Conservation (phyloP, 495 filamentous ascomycete genomes). For the Pyrenula aspistea region DNA sequence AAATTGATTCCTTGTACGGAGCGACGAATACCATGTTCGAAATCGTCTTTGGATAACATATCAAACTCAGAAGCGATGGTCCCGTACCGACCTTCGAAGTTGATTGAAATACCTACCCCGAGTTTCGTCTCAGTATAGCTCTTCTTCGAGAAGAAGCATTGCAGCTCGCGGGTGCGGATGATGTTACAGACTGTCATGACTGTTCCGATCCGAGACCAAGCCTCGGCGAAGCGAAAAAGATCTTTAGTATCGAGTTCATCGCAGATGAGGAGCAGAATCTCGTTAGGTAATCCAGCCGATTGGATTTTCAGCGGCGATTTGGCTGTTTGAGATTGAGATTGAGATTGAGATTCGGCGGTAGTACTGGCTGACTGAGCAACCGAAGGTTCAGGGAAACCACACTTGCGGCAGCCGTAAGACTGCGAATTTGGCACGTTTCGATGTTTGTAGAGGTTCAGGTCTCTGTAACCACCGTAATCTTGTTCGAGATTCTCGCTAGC, state of each 20-base stretch:
- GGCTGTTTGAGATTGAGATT: neutral
- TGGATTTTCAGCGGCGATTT: constrained; percentile 5
- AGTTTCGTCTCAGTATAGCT: constrained; percentile 23
- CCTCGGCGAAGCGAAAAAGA: constrained; percentile 22
- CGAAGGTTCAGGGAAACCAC: neutral
- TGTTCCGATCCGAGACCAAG: constrained; percentile 21
- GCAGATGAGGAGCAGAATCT: constrained; percentile 26
- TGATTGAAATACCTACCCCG: constrained; percentile 30
- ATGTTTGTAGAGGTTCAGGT: neutral
- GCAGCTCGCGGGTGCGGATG: constrained; percentile 32
- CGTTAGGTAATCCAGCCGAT: constrained; percentile 16
- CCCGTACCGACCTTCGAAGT: neutral
- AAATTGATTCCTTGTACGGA: constrained; percentile 30
- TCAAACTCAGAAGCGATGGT: constrained; percentile 33
- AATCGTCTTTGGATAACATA: constrained; percentile 26
- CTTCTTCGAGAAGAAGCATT: constrained; percentile 38
- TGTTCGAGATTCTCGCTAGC: constrained; percentile 19
- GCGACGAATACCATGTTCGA: constrained; percentile 12
- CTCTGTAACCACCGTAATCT: constrained; percentile 3
- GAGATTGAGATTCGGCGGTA: neutral
- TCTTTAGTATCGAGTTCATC: constrained; percentile 23
- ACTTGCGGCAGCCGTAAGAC: neutral
- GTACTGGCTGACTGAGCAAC: neutral
- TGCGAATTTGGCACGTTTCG: neutral
- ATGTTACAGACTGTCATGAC: constrained; percentile 26